phyloP scores from a whole-genome alignment of 768 basidiomycete species.

The Kwoniella sp. region DNA sequence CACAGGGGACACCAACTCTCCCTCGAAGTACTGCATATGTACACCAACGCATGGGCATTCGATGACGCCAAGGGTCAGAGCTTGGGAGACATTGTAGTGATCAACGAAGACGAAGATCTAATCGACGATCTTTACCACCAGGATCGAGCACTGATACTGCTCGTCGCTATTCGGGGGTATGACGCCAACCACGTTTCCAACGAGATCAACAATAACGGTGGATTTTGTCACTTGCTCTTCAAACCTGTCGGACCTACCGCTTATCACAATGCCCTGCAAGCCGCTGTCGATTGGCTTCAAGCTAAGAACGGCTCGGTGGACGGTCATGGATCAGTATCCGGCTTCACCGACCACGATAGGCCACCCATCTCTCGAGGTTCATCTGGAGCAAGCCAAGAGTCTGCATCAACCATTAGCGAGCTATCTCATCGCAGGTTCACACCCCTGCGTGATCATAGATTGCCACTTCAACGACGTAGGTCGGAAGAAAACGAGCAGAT shows the following conservation, averaged over 20 bases:
- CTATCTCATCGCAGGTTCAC: slow-evolving; percentile 30
- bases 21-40: slow-evolving; percentile 65
- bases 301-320: neutral
- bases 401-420: slow-evolving; percentile 45
- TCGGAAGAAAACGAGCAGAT: slow-evolving; percentile 52
- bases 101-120: slow-evolving; percentile 73
- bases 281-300: slow-evolving; percentile 30
- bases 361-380: slow-evolving; percentile 41
- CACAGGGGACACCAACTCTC: slow-evolving; percentile 72
- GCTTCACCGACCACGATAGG: slow-evolving; percentile 19
- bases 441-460: slow-evolving; percentile 14
- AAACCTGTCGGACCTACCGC: slow-evolving; percentile 85
- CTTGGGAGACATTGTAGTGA: slow-evolving; percentile 70
- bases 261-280: slow-evolving; percentile 64
- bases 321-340: neutral
- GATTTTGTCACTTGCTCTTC: slow-evolving; percentile 83
- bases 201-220: slow-evolving; percentile 70
- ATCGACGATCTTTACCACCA: slow-evolving; percentile 64
- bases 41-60: slow-evolving; percentile 78
- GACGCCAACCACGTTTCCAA: slow-evolving; percentile 60
- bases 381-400: slow-evolving; percentile 39
- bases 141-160: slow-evolving; percentile 70
- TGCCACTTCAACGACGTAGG: slow-evolving; percentile 44
- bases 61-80: slow-evolving; percentile 54
- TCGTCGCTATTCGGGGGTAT: slow-evolving; percentile 66